These are phyloP conservation scores for Blastobotrys indianensis DNA, from an alignment of 1,139 yeast genomes.

Conservation along the genomic window DNA sequence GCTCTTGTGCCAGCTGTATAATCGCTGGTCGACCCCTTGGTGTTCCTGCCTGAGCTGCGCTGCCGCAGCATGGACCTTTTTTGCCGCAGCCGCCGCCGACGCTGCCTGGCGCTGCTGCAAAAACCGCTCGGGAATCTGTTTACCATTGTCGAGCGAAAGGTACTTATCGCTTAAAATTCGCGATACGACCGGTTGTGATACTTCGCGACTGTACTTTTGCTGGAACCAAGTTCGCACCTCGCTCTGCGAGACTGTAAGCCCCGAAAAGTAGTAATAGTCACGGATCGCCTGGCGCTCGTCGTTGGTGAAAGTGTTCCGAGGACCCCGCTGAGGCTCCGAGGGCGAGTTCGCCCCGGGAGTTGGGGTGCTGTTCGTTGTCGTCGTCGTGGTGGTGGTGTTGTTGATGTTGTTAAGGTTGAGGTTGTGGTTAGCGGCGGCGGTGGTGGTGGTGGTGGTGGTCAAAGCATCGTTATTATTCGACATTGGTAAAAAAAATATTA, in stretches of 20 bases:
- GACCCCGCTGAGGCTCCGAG: not conserved
- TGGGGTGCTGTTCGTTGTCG: too few species aligned
- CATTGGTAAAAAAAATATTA: too few species aligned
- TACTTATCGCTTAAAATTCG: conserved; percentile 7
- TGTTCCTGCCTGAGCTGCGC: not conserved
- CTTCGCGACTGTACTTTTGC: conserved; percentile 6
- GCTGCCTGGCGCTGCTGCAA: not conserved
- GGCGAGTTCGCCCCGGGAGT: too few species aligned
- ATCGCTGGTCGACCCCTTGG: not conserved
- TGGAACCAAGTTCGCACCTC: conserved; percentile 9
- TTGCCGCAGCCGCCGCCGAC: not conserved
- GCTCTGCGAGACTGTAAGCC: conserved; percentile 6
- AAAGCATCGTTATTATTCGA: too few species aligned
- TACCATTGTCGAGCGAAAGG: conserved; percentile 2
- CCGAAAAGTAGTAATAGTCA: conserved; percentile 6
- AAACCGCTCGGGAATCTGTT: conserved; percentile 8
- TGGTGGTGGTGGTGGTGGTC: too few species aligned
- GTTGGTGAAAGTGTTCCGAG: conserved; percentile 7
- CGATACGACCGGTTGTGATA: conserved; percentile 8
- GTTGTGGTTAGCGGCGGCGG: too few species aligned
- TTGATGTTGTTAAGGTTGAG: too few species aligned
- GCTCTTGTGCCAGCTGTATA: too few species aligned
- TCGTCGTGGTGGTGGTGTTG: too few species aligned
- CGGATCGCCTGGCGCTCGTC: conserved; percentile 7
- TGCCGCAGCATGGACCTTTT: not conserved